These are phyloP conservation scores for Starmerella geochares DNA, from an alignment of 805 yeast species.

Conservation along the genomic window DNA sequence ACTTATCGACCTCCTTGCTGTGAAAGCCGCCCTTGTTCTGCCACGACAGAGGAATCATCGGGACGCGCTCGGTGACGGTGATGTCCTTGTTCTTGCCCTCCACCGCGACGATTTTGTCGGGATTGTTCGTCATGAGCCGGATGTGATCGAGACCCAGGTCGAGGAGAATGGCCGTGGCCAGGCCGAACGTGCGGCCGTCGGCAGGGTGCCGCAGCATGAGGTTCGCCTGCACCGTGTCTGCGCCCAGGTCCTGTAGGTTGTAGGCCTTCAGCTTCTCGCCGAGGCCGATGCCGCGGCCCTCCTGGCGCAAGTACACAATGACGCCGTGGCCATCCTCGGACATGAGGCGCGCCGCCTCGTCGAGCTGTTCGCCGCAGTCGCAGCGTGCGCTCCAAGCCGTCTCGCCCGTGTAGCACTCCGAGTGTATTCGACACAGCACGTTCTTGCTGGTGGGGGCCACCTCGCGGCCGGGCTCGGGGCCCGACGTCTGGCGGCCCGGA, in stretches of 20 bases:
- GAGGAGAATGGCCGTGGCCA: constrained; percentile 83
- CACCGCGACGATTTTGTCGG: constrained; percentile 90
- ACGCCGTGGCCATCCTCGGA: constrained; percentile 82
- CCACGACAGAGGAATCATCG: constrained; percentile 98
- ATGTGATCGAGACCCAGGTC: constrained; percentile 70
- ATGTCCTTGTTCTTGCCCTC: constrained; percentile 73
- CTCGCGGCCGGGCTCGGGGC: constrained; percentile 12
- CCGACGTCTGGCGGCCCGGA: constrained; percentile 55
- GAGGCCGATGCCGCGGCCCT: constrained; percentile 97
- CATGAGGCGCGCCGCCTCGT: constrained; percentile 92
- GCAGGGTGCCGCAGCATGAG: constrained; percentile 90
- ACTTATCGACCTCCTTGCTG: constrained; percentile 82
- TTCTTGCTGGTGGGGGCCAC: constrained; percentile 15
- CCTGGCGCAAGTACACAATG: constrained; percentile 90
- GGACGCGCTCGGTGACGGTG: constrained; percentile 75
- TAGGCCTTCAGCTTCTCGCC: constrained; percentile 96
- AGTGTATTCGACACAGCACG: constrained; percentile 74
- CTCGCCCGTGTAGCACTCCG: constrained; percentile 98
- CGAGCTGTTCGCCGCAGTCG: constrained; percentile 98
- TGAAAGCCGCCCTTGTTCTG: constrained; percentile 57
- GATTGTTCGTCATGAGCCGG: constrained; percentile 81
- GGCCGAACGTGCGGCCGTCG: constrained; percentile 85
- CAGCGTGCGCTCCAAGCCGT: constrained; percentile 99
- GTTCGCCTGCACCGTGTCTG: constrained; percentile 96
- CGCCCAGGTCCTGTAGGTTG: constrained; percentile 93